Percentiles rank a stretch among this genome's conserved stretches.
Conservation (phyloP, 257 asterid genomes). For the Penstemon barbatus region DNA sequence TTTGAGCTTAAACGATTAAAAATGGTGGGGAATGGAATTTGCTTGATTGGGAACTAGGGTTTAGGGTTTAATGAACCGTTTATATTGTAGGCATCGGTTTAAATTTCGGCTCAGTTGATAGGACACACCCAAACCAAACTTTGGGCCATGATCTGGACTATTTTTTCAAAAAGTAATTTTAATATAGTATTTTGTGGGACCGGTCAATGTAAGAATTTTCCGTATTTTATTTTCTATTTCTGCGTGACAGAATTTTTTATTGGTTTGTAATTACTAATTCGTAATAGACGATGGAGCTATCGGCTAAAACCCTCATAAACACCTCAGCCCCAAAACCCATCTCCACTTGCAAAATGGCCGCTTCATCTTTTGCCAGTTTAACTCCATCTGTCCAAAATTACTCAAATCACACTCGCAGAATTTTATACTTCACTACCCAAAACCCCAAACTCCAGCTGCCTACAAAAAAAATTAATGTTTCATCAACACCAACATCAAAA, state of each 20-base stretch:
- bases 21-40: conserved; percentile 10
- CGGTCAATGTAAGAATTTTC: no score
- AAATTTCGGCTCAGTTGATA: no score
- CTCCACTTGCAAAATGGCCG: conserved; percentile 40
- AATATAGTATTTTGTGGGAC: no score
- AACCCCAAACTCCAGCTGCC: conserved; percentile 30
- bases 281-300: background rate
- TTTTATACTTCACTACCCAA: conserved; percentile 27
- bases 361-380: conserved; percentile 41
- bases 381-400: conserved; percentile 30
- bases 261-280: no score
- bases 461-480: conserved; percentile 12
- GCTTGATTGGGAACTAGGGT: conserved; percentile 18
- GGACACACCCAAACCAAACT: no score
- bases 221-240: no score
- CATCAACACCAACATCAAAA: conserved; percentile 33
- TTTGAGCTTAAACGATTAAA: background rate
- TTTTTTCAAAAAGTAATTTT: no score
- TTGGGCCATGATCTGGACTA: no score
- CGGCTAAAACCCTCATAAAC: background rate
- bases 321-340: background rate
- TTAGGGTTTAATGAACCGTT: conserved; percentile 36
- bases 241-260: no score
- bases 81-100: no score
- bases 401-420: conserved; percentile 13